These are phyloP conservation scores for Aspergillus sp. DNA, from an alignment of 2,329 filamentous ascomycete genomes.

Conservation along the genomic window DNA sequence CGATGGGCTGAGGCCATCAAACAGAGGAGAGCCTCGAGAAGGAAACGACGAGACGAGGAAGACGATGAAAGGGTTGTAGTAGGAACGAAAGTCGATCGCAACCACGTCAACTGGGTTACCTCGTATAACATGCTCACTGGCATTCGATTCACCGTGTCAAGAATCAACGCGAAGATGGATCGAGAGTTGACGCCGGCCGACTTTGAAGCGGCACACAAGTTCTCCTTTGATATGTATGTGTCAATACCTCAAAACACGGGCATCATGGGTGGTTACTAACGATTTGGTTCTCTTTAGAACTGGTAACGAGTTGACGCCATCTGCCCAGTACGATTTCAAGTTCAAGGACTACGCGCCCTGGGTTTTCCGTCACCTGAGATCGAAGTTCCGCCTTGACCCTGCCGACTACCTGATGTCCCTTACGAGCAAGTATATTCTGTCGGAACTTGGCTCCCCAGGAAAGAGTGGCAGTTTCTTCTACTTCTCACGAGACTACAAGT, in stretches of 20 bases:
- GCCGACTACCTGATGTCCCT: slow-evolving; percentile 98
- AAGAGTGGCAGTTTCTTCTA: slow-evolving; percentile 99
- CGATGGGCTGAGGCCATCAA: slow-evolving; percentile 92
- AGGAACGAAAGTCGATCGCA: slow-evolving; percentile 96
- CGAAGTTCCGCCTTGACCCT: slow-evolving; percentile 87
- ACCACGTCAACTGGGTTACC: slow-evolving; percentile 95
- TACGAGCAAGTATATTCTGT: slow-evolving; percentile 97
- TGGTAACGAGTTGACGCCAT: slow-evolving; percentile 95
- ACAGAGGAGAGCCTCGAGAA: slow-evolving; percentile 87
- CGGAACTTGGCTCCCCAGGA: slow-evolving; percentile 92
- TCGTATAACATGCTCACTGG: slow-evolving; percentile 99
- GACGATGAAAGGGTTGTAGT: slow-evolving; percentile 89
- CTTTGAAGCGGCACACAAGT: slow-evolving; percentile 94
- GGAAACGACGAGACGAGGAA: slow-evolving; percentile 82
- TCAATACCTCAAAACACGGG: not conserved
- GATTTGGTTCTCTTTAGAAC: slow-evolving; percentile 60
- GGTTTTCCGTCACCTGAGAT: slow-evolving; percentile 92
- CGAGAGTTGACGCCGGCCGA: slow-evolving; percentile 86
- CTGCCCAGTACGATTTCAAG: slow-evolving; percentile 99
- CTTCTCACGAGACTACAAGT: slow-evolving; percentile 98
- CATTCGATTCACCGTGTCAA: slow-evolving; percentile 93
- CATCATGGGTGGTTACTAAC: slow-evolving; percentile 2
- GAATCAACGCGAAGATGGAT: slow-evolving; percentile 96
- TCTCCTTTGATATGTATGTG: slow-evolving; percentile 95
- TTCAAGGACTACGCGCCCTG: slow-evolving; percentile 99